phyloP scores from a whole-genome alignment of 768 basidiomycete genomes.

The Asterophora parasitica region DNA sequence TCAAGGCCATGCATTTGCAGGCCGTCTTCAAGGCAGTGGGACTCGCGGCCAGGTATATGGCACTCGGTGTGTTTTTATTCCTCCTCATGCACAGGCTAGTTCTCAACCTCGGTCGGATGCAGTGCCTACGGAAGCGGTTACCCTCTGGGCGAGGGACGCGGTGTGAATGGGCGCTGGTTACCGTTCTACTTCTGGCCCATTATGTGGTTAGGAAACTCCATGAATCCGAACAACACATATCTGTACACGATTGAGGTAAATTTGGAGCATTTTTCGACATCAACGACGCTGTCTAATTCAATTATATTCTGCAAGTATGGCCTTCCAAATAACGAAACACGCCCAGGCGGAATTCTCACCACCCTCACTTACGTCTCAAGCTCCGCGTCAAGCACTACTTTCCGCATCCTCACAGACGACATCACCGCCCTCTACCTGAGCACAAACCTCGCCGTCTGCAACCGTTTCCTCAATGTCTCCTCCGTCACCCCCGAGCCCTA shows the following conservation, averaged over 20 bases:
- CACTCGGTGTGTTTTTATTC: background rate
- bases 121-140: conserved; percentile 14
- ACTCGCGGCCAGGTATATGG: conserved; percentile 7
- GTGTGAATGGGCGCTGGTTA: conserved; percentile 8
- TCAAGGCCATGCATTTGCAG: conserved; percentile 4
- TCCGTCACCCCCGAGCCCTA: conserved; percentile 1
- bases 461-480: background rate
- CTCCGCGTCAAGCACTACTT: background rate
- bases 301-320: conserved; percentile 5
- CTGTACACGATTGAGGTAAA: conserved; percentile 7
- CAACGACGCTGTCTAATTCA: background rate
- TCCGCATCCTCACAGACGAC: conserved; percentile 11
- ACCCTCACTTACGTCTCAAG: conserved; percentile 3
- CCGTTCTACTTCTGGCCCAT: conserved; percentile 15
- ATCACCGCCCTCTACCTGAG: conserved; percentile 2
- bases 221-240: conserved; percentile 1
- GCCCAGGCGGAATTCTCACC: conserved; percentile 10
- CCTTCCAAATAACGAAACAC: conserved; percentile 5
- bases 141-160: conserved; percentile 4
- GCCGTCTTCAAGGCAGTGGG: conserved; percentile 9
- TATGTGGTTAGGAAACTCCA: conserved; percentile 1
- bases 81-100: background rate
- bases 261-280: background rate
- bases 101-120: background rate
- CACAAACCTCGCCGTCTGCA: background rate